These are phyloP conservation scores for Hypoxylon perforatum DNA, from an alignment of 495 filamentous ascomycete species.

Conservation along the genomic window DNA sequence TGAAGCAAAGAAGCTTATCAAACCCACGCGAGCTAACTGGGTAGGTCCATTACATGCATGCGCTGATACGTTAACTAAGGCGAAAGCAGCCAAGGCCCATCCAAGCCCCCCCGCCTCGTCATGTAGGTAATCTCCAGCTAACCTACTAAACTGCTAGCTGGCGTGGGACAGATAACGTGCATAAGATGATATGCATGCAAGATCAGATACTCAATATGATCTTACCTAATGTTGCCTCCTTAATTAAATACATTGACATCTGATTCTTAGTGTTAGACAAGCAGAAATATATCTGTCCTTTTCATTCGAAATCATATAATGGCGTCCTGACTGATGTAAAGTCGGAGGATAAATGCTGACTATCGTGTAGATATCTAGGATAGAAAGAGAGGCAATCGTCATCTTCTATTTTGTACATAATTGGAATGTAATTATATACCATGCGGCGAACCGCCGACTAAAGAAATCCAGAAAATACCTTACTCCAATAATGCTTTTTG, in stretches of 20 bases:
- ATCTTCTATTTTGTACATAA: slow-evolving; percentile 33
- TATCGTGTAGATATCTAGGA: too few relatives aligned
- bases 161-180: slow-evolving; percentile 14
- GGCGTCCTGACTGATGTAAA: too few relatives aligned
- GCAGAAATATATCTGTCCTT: too few relatives aligned
- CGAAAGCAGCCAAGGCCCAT: not conserved
- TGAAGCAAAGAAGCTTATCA: slow-evolving; percentile 1
- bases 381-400: too few relatives aligned
- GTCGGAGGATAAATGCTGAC: too few relatives aligned
- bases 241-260: not conserved
- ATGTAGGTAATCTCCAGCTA: not conserved
- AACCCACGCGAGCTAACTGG: slow-evolving; percentile 4
- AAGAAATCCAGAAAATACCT: slow-evolving; percentile 8
- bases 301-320: too few relatives aligned
- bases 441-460: slow-evolving; percentile 6
- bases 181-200: slow-evolving; percentile 8
- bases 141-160: too few relatives aligned
- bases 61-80: not conserved
- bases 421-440: slow-evolving; percentile 17
- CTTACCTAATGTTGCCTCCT: too few relatives aligned
- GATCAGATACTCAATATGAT: too few relatives aligned
- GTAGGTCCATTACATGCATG: too few relatives aligned
- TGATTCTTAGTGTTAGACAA: too few relatives aligned
- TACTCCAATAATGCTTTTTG: slow-evolving; percentile 32
- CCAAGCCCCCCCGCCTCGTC: too few relatives aligned